Base-by-base conservation (phyloP, 768 basidiomycete genomes). In the Gymnopilus junonius region DNA sequence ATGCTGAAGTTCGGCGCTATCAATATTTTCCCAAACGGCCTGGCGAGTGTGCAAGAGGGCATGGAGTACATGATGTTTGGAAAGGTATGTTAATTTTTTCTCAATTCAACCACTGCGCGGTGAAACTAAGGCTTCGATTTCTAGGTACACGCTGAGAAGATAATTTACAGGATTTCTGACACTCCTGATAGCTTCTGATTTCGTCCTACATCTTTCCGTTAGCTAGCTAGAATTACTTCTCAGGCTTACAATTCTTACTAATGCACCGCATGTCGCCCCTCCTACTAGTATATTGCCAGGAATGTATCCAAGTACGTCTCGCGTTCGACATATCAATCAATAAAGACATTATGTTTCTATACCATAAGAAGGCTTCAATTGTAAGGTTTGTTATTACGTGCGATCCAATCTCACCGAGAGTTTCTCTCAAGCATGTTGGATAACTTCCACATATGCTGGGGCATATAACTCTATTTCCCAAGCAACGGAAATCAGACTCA, bases 41-140 rank as follows among this genome's bases (percentile, higher is more conserved):
- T 71, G 12, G 64, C 66, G 10, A 66, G 68, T 42, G 70, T 71
- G 14, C 58, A 64, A 56, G 63, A 64, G 12, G 63, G 63, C 29
- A 45, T 64, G 23, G 42, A 51, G 6, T 64, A 64, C 39, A 64
- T 64, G 63, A 59, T 48, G 58, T 29, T 58, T 40, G 63, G 63
- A 53, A 64, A 64, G 63, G 63, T 64, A 31, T 37, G 63, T 50
- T 20, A 35, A 43, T 54, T 27, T 11, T 48, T n/a, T 23, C 1
- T 46, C 23, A 45, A 48, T 21, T 57, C 23, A 40, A 11, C 21
- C 32, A 27, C n/a, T 20, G 17, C 27, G 40, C 34, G 17, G 35
- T 32, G 10, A 8, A 45, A 31, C 46, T 21, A 17, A 11, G 21
- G 3, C 31, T 55, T 27, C 14, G 23, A n/a, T n/a, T n/a, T 54